Conservation (phyloP, 2,329 filamentous ascomycete species). For the Colletotrichum agaves region DNA sequence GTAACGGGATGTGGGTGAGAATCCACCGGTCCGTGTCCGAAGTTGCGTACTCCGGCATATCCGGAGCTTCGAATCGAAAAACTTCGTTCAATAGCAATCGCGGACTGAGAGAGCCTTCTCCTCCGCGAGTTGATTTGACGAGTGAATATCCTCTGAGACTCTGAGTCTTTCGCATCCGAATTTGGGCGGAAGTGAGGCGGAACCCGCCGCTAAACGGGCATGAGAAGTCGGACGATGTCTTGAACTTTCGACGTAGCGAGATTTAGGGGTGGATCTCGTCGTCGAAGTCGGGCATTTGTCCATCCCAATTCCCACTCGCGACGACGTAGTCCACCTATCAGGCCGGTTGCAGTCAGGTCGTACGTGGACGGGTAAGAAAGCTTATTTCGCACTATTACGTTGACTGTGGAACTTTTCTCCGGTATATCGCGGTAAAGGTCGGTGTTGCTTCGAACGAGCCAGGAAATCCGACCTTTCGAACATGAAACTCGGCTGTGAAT, state of each 20-base stretch:
- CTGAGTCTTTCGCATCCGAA: not conserved
- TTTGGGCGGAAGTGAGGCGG: not conserved
- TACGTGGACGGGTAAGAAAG: not conserved
- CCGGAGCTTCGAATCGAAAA: not conserved
- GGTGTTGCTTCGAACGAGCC: not conserved
- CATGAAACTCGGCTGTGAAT: not conserved
- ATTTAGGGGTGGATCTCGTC: not conserved
- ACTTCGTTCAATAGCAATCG: too few relatives aligned
- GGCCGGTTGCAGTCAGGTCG: not conserved
- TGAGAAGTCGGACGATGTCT: not conserved
- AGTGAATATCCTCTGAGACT: not conserved
- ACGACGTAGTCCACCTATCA: not conserved
- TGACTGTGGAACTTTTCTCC: not conserved
- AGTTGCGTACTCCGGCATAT: not conserved
- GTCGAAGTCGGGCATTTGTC: conserved; percentile 7
- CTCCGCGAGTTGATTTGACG: too few relatives aligned
- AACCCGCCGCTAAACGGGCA: not conserved
- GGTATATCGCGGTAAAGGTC: not conserved
- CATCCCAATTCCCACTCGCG: conserved; percentile 1
- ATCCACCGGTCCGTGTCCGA: not conserved
- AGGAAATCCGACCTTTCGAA: not conserved
- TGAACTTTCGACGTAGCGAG: not conserved
- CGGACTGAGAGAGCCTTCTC: too few relatives aligned
- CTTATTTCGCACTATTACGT: not conserved
- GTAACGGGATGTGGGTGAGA: conserved; percentile 24